phyloP scores from a whole-genome alignment of 208 protist genomes.

The Leishmania tropica region DNA sequence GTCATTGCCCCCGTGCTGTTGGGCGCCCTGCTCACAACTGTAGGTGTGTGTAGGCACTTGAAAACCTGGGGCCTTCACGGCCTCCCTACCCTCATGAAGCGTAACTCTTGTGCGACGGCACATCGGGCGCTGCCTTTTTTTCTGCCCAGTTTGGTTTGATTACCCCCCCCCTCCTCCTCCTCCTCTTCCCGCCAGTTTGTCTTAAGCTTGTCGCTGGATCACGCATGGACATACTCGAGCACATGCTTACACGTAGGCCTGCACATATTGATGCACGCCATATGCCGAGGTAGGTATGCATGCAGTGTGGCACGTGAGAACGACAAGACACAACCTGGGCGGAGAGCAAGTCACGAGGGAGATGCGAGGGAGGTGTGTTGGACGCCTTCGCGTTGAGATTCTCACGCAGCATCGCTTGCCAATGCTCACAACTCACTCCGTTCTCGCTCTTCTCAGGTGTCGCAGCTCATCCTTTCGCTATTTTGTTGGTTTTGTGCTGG shows the following conservation, averaged over 20 bases:
- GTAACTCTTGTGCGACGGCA: slow-evolving; percentile 17
- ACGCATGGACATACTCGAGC: background rate
- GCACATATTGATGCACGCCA: too few species aligned
- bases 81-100: slow-evolving; percentile 75
- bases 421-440: background rate
- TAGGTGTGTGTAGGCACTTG: slow-evolving; percentile 54
- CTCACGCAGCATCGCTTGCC: background rate
- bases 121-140: background rate
- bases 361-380: background rate
- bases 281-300: background rate
- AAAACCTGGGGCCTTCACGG: slow-evolving; percentile 55
- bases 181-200: background rate
- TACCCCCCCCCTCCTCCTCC: background rate
- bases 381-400: background rate
- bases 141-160: background rate
- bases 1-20: slow-evolving; percentile 51
- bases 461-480: background rate
- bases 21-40: slow-evolving; percentile 40
- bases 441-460: background rate
- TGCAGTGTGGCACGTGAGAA: background rate
- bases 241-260: background rate
- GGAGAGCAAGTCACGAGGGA: background rate
- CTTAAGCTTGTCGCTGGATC: background rate
- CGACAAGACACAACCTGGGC: background rate
- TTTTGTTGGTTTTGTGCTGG: background rate